These are phyloP conservation scores for Diaporthe velutina DNA, from an alignment of 2,329 filamentous ascomycete species.

Conservation along the genomic window DNA sequence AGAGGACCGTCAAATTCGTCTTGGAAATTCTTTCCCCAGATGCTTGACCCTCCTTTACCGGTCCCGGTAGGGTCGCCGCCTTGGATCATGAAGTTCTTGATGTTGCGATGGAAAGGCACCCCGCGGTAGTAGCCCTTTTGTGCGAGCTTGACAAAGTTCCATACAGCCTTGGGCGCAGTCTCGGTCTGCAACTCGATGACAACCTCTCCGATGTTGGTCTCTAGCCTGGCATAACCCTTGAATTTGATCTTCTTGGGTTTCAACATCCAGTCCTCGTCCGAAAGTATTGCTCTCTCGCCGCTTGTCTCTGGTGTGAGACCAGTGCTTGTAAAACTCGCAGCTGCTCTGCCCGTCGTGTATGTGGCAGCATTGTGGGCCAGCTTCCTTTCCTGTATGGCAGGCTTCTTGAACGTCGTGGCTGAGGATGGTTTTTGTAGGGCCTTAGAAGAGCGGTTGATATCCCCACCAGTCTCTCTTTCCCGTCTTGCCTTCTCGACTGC, in stretches of 20 bases:
- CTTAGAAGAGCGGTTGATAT: slow-evolving; percentile 67
- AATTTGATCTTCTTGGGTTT: slow-evolving; percentile 89
- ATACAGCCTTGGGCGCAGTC: slow-evolving; percentile 91
- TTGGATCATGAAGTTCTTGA: slow-evolving; percentile 97
- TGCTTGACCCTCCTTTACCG: slow-evolving; percentile 87
- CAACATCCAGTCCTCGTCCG: slow-evolving; percentile 97
- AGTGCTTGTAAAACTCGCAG: slow-evolving; percentile 95
- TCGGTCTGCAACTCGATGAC: slow-evolving; percentile 93
- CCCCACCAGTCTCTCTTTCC: slow-evolving; percentile 73
- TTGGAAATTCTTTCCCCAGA: slow-evolving; percentile 94
- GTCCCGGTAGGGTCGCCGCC: slow-evolving; percentile 95
- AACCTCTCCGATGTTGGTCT: slow-evolving; percentile 86
- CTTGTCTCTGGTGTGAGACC: slow-evolving; percentile 93
- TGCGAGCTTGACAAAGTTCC: slow-evolving; percentile 93
- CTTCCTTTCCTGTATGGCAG: slow-evolving; percentile 69
- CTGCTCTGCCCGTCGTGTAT: slow-evolving; percentile 91
- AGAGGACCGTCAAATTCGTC: slow-evolving; percentile 94
- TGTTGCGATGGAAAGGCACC: slow-evolving; percentile 91
- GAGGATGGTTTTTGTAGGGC: slow-evolving; percentile 50
- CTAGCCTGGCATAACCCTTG: slow-evolving; percentile 91
- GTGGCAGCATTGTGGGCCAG: slow-evolving; percentile 86
- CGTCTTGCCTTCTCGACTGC: slow-evolving; percentile 91
- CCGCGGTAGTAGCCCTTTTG: slow-evolving; percentile 91
- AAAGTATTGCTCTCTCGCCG: slow-evolving; percentile 85
- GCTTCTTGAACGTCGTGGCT: slow-evolving; percentile 50